Base-by-base conservation (phyloP, 1,284 basidiomycete genomes). In the Puccinia brachypodii region DNA sequence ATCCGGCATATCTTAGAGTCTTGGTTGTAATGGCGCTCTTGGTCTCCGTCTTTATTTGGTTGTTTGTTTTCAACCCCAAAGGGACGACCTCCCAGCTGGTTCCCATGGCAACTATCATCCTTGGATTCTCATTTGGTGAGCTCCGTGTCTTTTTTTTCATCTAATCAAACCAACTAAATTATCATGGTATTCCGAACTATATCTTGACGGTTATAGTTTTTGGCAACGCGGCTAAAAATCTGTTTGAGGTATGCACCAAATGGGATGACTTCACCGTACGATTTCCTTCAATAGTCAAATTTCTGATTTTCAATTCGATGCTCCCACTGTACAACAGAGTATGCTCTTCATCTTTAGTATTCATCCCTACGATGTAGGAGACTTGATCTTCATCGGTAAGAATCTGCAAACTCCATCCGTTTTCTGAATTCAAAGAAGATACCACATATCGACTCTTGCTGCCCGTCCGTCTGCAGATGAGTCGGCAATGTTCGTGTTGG, bases 51-150 rank as follows among this genome's bases (percentile, higher is more conserved):
- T 94, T 94, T 85, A 88, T 92, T 83, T 93, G 90, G 86, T 87
- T 94, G 82, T 89, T 94, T 82, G 92, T 94, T 85, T 93, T 94
- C 88, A 92, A 92, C 85, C 89, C 89, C 25, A 88, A 87, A 72
- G 89, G 92, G 83, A 92, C 93, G 0, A 84, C 94, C 36, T 88
- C 90, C n/a, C 93, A 93, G 3, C 89, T 94, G 36, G 92, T 94
- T 14, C 93, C 93, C 25, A 88, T 94, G 50, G 92, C 92, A 7
- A 93, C 93, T 0, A 90, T 94, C 84, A 90, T 94, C 22, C 85
- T 87, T 16, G 86, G 86, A 3, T 86, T 87, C 76, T 86, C 86
- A 19, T 81, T 81, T 64, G 40, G 78, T 81, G n/a, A 81, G 58
- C 56, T 50, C 36, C 53, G 71, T 56, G 42, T 82, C 89, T 93